These are phyloP conservation scores for Vigna reflexopilosa DNA, from an alignment of 306 rosid species.

Conservation along the genomic window DNA sequence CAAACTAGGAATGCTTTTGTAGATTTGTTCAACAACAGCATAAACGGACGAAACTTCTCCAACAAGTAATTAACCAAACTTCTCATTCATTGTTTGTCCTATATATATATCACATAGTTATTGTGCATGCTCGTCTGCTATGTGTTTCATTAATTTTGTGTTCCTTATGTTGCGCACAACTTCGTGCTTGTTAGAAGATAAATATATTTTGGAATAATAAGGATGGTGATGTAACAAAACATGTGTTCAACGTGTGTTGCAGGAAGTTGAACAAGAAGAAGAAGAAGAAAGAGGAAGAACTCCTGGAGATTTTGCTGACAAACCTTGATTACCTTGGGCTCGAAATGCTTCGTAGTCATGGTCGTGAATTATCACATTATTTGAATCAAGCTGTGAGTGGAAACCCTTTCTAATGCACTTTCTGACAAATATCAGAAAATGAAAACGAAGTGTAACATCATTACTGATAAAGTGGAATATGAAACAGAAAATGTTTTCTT, in stretches of 20 bases:
- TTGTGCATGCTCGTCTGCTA: not conserved
- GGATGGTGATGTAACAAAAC: not conserved
- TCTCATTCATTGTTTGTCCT: not conserved
- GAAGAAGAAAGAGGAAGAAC: constrained; percentile 50
- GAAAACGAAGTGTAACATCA: not conserved
- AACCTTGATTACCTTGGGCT: constrained; percentile 63
- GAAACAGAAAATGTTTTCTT: not conserved
- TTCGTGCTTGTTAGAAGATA: not conserved
- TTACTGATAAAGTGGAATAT: not conserved
- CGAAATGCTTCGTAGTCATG: constrained; percentile 50
- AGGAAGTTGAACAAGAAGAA: constrained; percentile 54
- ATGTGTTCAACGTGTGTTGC: constrained; percentile 26
- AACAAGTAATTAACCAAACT: constrained; percentile 26
- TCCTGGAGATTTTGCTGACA: constrained; percentile 57
- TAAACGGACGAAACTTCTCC: constrained; percentile 30
- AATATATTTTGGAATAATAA: not conserved
- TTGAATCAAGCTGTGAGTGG: constrained; percentile 69
- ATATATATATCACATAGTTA: not conserved
- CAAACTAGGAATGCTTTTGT: constrained; percentile 54
- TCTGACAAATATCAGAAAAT: not conserved
- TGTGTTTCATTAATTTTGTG: not conserved
- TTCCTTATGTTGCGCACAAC: not conserved
- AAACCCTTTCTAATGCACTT: constrained; percentile 4
- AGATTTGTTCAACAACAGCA: constrained; percentile 45
- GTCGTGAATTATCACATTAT: constrained; percentile 56